Percentiles rank a stretch among this genome's conserved stretches.
phyloP scores from a whole-genome alignment of 2,329 filamentous ascomycete genomes.

The Grosmannia clavigera region DNA sequence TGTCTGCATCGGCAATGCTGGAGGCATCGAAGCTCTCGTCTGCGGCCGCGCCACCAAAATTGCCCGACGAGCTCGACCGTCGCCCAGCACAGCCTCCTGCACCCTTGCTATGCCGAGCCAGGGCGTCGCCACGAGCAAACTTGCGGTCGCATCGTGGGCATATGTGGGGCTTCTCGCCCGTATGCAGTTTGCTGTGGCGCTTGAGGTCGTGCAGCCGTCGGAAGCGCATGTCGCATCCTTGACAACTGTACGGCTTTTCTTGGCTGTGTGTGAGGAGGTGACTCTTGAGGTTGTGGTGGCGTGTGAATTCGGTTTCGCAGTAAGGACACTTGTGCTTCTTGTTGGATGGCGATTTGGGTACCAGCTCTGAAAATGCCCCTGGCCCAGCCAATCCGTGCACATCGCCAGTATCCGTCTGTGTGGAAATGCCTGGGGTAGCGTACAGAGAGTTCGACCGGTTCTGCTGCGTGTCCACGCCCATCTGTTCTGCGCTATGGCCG shows the following conservation, averaged over 20 bases:
- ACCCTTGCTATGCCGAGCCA: slow-evolving; percentile 91
- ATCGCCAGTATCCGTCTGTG: background rate
- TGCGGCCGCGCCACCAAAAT: slow-evolving; percentile 16
- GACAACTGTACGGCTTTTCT: slow-evolving; percentile 92
- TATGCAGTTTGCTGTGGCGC: slow-evolving; percentile 91
- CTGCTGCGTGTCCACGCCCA: slow-evolving; percentile 1
- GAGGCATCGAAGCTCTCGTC: slow-evolving; percentile 21
- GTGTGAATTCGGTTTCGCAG: slow-evolving; percentile 91
- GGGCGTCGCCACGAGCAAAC: slow-evolving; percentile 87
- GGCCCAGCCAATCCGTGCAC: background rate
- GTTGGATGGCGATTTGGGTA: slow-evolving; percentile 60
- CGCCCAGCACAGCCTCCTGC: slow-evolving; percentile 90
- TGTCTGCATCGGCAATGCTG: slow-evolving; percentile 23
- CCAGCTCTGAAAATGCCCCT: slow-evolving; percentile 22
- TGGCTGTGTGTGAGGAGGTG: slow-evolving; percentile 95
- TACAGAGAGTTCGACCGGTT: background rate
- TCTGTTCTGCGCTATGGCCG: background rate
- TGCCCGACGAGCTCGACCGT: slow-evolving; percentile 63
- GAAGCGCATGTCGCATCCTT: slow-evolving; percentile 87
- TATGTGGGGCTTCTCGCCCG: slow-evolving; percentile 87
- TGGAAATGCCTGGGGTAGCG: background rate
- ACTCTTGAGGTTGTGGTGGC: slow-evolving; percentile 95
- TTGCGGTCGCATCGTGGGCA: slow-evolving; percentile 90
- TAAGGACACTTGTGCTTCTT: slow-evolving; percentile 97
- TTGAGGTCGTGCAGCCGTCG: slow-evolving; percentile 89